A percentile compares a stretch with the other conserved stretches of the same genome.
Conservation (phyloP, 164 flowering plant genomes). For the Vitis cinerea region DNA sequence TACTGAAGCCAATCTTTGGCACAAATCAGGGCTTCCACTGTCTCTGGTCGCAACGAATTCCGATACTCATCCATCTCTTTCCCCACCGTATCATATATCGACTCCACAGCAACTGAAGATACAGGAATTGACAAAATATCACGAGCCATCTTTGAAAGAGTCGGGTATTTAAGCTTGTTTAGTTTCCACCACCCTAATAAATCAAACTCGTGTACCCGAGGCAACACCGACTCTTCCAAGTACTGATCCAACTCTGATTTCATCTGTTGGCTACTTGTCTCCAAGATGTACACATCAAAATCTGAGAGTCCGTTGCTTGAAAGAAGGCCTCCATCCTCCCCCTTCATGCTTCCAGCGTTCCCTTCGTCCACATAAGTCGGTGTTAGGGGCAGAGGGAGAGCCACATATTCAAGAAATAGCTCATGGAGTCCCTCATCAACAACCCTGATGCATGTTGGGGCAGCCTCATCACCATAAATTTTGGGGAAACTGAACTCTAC, state of each 20-base stretch:
- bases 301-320: slow-evolving; percentile 57
- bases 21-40: slow-evolving; percentile 79
- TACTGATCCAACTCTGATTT: slow-evolving; percentile 90
- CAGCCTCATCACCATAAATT: slow-evolving; percentile 63
- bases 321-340: slow-evolving; percentile 38
- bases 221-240: slow-evolving; percentile 75
- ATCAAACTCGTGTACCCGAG: slow-evolving; percentile 71
- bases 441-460: slow-evolving; percentile 43
- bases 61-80: slow-evolving; percentile 64
- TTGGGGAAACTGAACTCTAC: slow-evolving; percentile 83
- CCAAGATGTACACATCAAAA: slow-evolving; percentile 75
- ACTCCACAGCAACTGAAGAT: slow-evolving; percentile 48
- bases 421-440: slow-evolving; percentile 86
- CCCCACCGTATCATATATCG: slow-evolving; percentile 46
- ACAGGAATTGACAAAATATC: slow-evolving; percentile 74
- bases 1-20: slow-evolving; percentile 84
- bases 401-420: slow-evolving; percentile 70
- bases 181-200: slow-evolving; percentile 89
- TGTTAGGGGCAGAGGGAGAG: slow-evolving; percentile 57
- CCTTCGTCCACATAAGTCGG: slow-evolving; percentile 58
- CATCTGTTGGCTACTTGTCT: slow-evolving; percentile 53
- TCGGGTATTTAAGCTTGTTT: slow-evolving; percentile 75
- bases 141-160: slow-evolving; percentile 86
- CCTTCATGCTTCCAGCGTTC: slow-evolving; percentile 19
- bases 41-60: slow-evolving; percentile 73